A percentile compares a stretch with the other conserved stretches of the same genome.
Evolutionary conservation across 805 yeast species (phyloP).

Genomic region (Candida verbasci): DNA sequence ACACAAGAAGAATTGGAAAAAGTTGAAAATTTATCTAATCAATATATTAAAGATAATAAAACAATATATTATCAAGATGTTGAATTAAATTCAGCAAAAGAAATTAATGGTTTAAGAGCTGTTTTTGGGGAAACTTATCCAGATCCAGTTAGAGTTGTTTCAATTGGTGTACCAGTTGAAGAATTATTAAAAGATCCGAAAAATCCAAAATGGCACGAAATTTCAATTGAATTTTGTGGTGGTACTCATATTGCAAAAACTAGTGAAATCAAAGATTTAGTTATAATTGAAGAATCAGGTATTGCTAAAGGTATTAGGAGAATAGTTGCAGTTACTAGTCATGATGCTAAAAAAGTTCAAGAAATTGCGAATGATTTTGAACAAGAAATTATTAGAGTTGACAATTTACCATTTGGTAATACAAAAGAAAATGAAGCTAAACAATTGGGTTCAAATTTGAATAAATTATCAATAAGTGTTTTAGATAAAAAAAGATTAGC

Average conservation of each 20-base stretch:
- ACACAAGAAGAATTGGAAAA: conserved; percentile 63
- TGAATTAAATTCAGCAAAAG: conserved; percentile 63
- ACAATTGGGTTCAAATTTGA: conserved; percentile 78
- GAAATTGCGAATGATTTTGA: conserved; percentile 72
- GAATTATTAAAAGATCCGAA: conserved; percentile 70
- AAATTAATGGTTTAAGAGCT: conserved; percentile 86
- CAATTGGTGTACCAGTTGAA: conserved; percentile 88
- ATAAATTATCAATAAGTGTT: conserved; percentile 78
- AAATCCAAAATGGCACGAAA: conserved; percentile 68
- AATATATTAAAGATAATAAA: conserved; percentile 64
- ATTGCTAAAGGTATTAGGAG: conserved; percentile 98
- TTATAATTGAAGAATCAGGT: conserved; percentile 91
- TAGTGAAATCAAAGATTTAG: conserved; percentile 87
- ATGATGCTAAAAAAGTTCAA: conserved; percentile 87
- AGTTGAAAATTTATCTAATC: conserved; percentile 73
- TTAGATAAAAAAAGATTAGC: conserved; percentile 73
- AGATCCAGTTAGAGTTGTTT: conserved; percentile 97
- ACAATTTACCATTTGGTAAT: conserved; percentile 64
- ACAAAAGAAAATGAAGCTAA: conserved; percentile 79
- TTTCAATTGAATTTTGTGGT: conserved; percentile 96
- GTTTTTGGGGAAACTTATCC: conserved; percentile 99
- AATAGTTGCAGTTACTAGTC: conserved; percentile 94
- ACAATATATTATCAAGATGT: conserved; percentile 83
- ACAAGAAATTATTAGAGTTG: conserved; percentile 54
- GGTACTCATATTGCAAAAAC: conserved; percentile 96